Percentiles rank a stretch among this genome's conserved stretches.
Evolutionary conservation across 768 basidiomycete species (phyloP).

Genomic region (Lyophyllum semitale): DNA sequence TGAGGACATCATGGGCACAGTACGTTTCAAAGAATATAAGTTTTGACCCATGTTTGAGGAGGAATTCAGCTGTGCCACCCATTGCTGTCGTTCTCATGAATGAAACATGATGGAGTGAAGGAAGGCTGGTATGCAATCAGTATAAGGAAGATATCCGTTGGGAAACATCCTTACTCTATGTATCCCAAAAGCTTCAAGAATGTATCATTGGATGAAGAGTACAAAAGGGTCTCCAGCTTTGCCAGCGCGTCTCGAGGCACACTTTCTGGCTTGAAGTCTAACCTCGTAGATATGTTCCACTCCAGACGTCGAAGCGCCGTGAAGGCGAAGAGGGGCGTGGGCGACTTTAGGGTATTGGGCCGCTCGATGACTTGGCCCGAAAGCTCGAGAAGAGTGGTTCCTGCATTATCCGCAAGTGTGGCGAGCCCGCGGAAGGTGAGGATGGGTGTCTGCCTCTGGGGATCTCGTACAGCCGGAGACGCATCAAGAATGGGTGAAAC

Average conservation of each 20-base stretch:
- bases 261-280: background rate
- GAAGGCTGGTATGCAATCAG: background rate
- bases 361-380: background rate
- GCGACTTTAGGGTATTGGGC: background rate
- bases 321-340: background rate
- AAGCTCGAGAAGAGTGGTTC: background rate
- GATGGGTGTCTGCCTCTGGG: background rate
- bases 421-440: background rate
- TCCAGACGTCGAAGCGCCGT: background rate
- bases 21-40: constrained; percentile 1
- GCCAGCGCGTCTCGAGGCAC: background rate
- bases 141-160: no score
- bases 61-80: background rate
- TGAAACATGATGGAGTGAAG: background rate
- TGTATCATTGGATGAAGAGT: background rate
- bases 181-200: background rate
- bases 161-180: background rate
- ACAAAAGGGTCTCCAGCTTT: background rate
- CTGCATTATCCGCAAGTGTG: background rate
- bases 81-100: background rate
- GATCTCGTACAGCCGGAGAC: background rate
- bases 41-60: constrained; percentile 4
- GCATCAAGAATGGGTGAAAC: background rate
- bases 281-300: background rate
- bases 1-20: background rate